phyloP scores from a whole-genome alignment of 768 basidiomycete genomes.

The Mycena venus region DNA sequence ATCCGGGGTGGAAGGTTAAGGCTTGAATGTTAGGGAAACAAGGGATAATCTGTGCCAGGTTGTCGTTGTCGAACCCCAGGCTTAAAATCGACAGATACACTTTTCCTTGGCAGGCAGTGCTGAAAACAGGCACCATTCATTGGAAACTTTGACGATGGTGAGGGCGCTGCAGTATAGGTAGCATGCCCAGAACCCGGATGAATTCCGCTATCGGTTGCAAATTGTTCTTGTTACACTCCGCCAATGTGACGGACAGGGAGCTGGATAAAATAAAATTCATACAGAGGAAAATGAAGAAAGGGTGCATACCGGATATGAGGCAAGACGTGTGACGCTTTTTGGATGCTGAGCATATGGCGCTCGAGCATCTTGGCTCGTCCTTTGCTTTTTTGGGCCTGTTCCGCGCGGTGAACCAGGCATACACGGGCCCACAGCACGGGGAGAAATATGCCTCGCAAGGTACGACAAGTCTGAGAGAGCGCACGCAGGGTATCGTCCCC shows the following conservation, averaged over 20 bases:
- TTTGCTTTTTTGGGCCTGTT: not conserved
- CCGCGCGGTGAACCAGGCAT: not conserved
- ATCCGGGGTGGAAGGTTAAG: not conserved
- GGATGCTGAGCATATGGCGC: constrained; percentile 19
- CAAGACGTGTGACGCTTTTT: constrained; percentile 1
- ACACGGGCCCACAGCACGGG: constrained; percentile 14
- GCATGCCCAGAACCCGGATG: constrained; percentile 5
- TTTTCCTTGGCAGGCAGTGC: not conserved
- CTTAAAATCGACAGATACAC: not conserved
- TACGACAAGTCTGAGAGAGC: constrained; percentile 14
- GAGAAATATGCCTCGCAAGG: constrained; percentile 1
- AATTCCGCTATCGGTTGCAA: constrained; percentile 20
- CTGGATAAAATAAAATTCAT: not conserved
- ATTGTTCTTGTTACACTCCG: constrained; percentile 5
- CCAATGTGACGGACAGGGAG: not conserved
- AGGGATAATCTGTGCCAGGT: not conserved
- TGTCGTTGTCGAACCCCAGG: not conserved
- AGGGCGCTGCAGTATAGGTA: not conserved
- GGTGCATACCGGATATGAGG: constrained; percentile 8
- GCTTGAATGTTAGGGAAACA: constrained; percentile 11
- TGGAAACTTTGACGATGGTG: not conserved
- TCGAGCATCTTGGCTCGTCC: constrained; percentile 15
- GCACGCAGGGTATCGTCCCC: constrained; percentile 14
- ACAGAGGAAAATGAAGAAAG: not conserved
- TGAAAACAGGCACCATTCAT: not conserved